Evolutionary conservation across 345 rosid genomes (phyloP).

Genomic region (Firmiana major): DNA sequence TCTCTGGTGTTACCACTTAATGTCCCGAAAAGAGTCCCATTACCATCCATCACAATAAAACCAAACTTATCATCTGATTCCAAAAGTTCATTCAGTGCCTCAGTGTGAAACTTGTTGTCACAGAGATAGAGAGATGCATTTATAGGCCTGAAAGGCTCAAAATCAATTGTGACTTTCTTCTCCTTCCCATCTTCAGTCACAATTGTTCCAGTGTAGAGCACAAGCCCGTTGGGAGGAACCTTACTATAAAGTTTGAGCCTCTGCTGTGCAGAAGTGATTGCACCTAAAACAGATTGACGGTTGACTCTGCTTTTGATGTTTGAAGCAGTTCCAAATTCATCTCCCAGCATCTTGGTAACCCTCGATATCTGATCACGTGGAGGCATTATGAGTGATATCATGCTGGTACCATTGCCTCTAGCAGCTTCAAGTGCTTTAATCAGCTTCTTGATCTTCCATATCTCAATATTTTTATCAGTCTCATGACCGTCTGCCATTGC

Average conservation of each 20-base stretch:
- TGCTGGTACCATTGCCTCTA: slow-evolving; percentile 74
- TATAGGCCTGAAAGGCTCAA: slow-evolving; percentile 68
- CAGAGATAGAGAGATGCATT: slow-evolving; percentile 71
- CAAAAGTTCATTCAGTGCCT: slow-evolving; percentile 60
- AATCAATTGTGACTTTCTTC: slow-evolving; percentile 70
- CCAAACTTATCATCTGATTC: slow-evolving; percentile 80
- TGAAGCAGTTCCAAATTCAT: slow-evolving; percentile 70
- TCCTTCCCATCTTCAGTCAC: slow-evolving; percentile 69
- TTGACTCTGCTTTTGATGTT: slow-evolving; percentile 75
- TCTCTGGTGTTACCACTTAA: slow-evolving; percentile 67
- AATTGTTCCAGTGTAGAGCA: slow-evolving; percentile 66
- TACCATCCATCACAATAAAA: slow-evolving; percentile 71
- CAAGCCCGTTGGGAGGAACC: slow-evolving; percentile 69
- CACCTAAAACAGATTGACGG: slow-evolving; percentile 67
- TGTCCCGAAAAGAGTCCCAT: slow-evolving; percentile 73
- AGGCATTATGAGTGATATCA: slow-evolving; percentile 76
- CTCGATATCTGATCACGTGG: slow-evolving; percentile 67
- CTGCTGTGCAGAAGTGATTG: slow-evolving; percentile 69
- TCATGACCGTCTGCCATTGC: slow-evolving; percentile 50
- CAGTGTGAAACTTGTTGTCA: slow-evolving; percentile 72
- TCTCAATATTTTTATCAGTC: slow-evolving; percentile 62
- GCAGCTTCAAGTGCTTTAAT: slow-evolving; percentile 68
- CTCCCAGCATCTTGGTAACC: slow-evolving; percentile 71
- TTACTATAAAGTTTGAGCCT: slow-evolving; percentile 66
- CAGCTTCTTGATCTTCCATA: slow-evolving; percentile 70